A percentile compares a stretch with the other conserved stretches of the same genome.
Conservation (phyloP, 2,329 filamentous ascomycete species). For the Cadophora malorum region DNA sequence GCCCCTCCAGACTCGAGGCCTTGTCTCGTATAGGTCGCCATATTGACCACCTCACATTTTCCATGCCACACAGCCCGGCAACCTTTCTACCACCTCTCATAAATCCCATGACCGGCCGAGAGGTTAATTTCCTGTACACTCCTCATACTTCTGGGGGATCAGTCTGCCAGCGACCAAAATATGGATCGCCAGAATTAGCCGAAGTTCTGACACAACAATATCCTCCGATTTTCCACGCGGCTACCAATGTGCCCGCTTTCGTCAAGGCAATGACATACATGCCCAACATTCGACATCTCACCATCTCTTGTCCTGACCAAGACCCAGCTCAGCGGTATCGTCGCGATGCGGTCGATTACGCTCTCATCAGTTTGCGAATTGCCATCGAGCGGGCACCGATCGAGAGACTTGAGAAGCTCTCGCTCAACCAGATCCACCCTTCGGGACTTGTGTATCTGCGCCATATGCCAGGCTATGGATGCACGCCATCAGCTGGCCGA, state of each 20-base stretch:
- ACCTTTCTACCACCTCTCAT: conserved; percentile 87
- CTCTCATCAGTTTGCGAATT: conserved; percentile 84
- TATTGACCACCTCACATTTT: conserved; percentile 79
- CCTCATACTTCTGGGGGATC: conserved; percentile 73
- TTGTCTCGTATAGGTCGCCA: conserved; percentile 79
- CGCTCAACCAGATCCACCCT: conserved; percentile 76
- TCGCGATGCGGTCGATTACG: conserved; percentile 83
- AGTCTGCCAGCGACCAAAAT: conserved; percentile 71
- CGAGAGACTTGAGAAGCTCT: conserved; percentile 69
- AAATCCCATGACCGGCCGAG: conserved; percentile 76
- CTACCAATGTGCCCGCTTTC: conserved; percentile 86
- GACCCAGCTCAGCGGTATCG: conserved; percentile 72
- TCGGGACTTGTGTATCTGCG: conserved; percentile 79
- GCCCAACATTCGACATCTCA: conserved; percentile 74
- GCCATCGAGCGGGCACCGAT: conserved; percentile 78
- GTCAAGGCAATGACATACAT: conserved; percentile 74
- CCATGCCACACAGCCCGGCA: conserved; percentile 75
- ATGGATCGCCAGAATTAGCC: conserved; percentile 78
- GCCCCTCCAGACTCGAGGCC: conserved; percentile 73
- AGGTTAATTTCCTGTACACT: conserved; percentile 82
- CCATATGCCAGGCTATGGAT: conserved; percentile 75
- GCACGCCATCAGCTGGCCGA: conserved; percentile 71
- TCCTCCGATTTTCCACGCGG: conserved; percentile 86
- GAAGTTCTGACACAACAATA: conserved; percentile 87
- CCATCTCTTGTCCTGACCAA: conserved; percentile 78